These are phyloP conservation scores for Dictyostelium capitatum DNA, from an alignment of 78 protist genomes.

Conservation along the genomic window DNA sequence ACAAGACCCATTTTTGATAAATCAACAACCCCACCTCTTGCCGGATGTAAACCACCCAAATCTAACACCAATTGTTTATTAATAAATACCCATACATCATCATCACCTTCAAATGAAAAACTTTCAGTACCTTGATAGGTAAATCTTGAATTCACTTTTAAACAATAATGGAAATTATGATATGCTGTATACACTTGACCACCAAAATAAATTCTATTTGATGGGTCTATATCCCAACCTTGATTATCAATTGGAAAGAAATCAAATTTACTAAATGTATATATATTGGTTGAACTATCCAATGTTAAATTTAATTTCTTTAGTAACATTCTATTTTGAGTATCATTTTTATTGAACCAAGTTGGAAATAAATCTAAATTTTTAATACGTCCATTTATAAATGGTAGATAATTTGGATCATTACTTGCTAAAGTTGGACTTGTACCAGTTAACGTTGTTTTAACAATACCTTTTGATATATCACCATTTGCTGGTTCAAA, in stretches of 20 bases:
- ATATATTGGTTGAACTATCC: background rate
- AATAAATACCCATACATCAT: conserved; percentile 86
- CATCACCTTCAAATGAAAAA: conserved; percentile 82
- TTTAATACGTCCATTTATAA: background rate
- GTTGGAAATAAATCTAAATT: background rate
- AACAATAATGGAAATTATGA: conserved; percentile 53
- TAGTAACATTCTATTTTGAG: background rate
- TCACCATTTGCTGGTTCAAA: conserved; percentile 49
- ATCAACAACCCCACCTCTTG: background rate
- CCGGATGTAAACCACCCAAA: conserved; percentile 76
- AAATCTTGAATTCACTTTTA: conserved; percentile 43
- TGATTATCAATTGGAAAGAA: conserved; percentile 76
- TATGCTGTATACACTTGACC: background rate
- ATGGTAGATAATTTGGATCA: background rate
- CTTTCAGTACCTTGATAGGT: conserved; percentile 20
- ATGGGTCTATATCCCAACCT: conserved; percentile 54
- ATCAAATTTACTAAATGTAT: background rate
- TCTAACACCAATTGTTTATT: conserved; percentile 60
- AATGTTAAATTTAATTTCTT: conserved; percentile 2
- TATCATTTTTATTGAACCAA: background rate
- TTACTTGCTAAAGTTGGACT: background rate
- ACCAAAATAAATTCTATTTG: background rate
- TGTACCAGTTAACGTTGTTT: background rate
- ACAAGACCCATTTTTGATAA: background rate
- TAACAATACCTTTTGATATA: conserved; percentile 24